Percentiles rank a stretch among this genome's conserved stretches.
Conservation (phyloP, 768 basidiomycete species). For the Lentinula aciculospora region DNA sequence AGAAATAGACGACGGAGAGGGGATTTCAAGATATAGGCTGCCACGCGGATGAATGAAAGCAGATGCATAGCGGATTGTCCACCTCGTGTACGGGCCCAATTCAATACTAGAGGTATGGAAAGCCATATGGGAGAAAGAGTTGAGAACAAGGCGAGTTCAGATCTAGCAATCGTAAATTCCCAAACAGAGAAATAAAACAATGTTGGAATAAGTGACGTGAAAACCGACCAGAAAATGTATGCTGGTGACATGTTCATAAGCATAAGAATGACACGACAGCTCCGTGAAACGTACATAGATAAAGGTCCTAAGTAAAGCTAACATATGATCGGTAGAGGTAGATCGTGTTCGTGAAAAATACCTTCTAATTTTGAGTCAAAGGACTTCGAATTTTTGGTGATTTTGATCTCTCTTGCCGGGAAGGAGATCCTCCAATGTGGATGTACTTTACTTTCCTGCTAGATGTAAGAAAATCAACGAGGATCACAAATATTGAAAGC, state of each 20-base stretch:
- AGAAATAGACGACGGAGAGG: constrained; percentile 51
- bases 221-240: constrained; percentile 78
- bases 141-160: constrained; percentile 69
- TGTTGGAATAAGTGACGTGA: constrained; percentile 72
- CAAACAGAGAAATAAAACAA: constrained; percentile 92
- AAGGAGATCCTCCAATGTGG: constrained; percentile 15
- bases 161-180: constrained; percentile 80
- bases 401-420: not conserved
- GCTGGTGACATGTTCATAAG: constrained; percentile 35
- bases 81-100: constrained; percentile 38
- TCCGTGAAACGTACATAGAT: constrained; percentile 48
- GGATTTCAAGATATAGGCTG: constrained; percentile 43
- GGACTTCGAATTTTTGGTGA: not conserved
- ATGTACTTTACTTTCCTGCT: constrained; percentile 38
- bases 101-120: constrained; percentile 34
- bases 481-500: no score
- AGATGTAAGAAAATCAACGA: not conserved
- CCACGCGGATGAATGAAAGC: constrained; percentile 46
- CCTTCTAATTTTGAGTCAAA: not conserved
- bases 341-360: no score
- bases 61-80: constrained; percentile 46
- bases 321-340: constrained; percentile 6
- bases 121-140: constrained; percentile 68
- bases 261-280: constrained; percentile 2
- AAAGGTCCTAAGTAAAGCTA: constrained; percentile 38